Base-by-base conservation (phyloP, 768 basidiomycete genomes). In the Pleurotus citrinopileatus region DNA sequence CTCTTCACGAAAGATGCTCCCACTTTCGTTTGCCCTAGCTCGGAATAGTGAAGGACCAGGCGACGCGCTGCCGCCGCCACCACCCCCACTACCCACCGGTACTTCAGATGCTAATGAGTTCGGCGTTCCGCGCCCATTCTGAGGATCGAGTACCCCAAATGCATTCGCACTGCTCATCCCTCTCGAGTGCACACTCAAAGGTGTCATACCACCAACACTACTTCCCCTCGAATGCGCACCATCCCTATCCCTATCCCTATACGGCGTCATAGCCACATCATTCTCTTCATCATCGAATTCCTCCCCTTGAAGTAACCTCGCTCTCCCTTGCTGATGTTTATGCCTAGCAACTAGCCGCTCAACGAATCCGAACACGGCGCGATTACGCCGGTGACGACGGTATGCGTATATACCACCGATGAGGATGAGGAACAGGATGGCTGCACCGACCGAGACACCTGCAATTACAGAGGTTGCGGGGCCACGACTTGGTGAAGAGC, bases 1-100 rank as follows among this genome's bases (percentile, higher is more conserved):
- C 32, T 78, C 75, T 47, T 80, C 80, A 15, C 70, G 67, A 62
- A 80, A 80, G 29, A 76, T 68, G 0, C 78, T 79, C 1, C 76
- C 77, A 2, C 71, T 63, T 32, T 78, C 76, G 38, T 19, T 40
- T 2, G 77, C 69, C 4, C 74, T 66, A 2, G 74, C 64, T 26
- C 71, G 71, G 40, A 75, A 64, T 23, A 76, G 60, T 5, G 73
- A 68, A 0, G 70, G 72, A 0, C 72, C 59, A n/a, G 71, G 65
- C 0, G 73, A 70, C 1, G 55, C 7, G 7, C 42, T 22, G 15
- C 20, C 22, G 10, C 19, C 6, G 22, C 12, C 19, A 20, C 26
- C 9, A 34, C 10, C 10, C n/a, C 32, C 32, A 34, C 26, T 10
- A 34, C 10, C 10, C n/a, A 9, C 32, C 9, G 38, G 15, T 28